These are phyloP conservation scores for Lizonia empirigonia DNA, from an alignment of 2,329 filamentous ascomycete species.

Conservation along the genomic window DNA sequence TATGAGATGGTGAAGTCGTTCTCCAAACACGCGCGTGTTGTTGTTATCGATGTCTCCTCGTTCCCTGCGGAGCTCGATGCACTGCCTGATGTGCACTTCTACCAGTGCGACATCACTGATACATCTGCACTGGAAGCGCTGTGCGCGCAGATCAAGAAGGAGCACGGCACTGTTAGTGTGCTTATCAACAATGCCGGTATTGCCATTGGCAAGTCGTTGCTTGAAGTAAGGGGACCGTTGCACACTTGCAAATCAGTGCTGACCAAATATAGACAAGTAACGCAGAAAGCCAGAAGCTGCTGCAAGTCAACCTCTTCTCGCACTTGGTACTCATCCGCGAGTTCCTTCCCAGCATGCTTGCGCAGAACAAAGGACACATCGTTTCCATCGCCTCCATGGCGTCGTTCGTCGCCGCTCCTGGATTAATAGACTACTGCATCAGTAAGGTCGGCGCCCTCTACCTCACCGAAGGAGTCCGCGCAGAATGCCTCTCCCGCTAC, in stretches of 20 bases:
- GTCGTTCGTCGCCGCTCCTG: slow-evolving; percentile 31
- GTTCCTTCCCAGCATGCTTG: slow-evolving; percentile 40
- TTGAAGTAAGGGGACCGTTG: slow-evolving; percentile 21
- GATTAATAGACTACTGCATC: slow-evolving; percentile 37
- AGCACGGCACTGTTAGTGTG: slow-evolving; percentile 34
- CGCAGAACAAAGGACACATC: slow-evolving; percentile 38
- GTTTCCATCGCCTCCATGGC: slow-evolving; percentile 40
- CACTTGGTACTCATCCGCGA: slow-evolving; percentile 38
- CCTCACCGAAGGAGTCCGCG: slow-evolving; percentile 38
- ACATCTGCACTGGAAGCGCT: slow-evolving; percentile 22
- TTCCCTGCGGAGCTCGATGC: slow-evolving; percentile 30
- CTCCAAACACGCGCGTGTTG: slow-evolving; percentile 26
- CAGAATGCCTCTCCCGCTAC: slow-evolving; percentile 35
- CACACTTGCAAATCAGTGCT: background rate
- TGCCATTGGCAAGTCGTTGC: slow-evolving; percentile 25
- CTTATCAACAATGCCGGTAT: slow-evolving; percentile 44
- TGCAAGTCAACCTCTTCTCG: slow-evolving; percentile 39
- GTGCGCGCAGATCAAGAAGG: slow-evolving; percentile 27
- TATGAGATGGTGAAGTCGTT: slow-evolving; percentile 39
- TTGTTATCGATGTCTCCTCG: slow-evolving; percentile 29
- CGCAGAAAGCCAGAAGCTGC: slow-evolving; percentile 32
- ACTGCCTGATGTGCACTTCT: slow-evolving; percentile 33
- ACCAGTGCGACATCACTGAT: slow-evolving; percentile 35
- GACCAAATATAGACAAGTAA: slow-evolving; percentile 27
- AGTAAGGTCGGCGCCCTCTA: slow-evolving; percentile 38